Conservation (phyloP, 2,329 filamentous ascomycete genomes). For the Aspergillus flavus region DNA sequence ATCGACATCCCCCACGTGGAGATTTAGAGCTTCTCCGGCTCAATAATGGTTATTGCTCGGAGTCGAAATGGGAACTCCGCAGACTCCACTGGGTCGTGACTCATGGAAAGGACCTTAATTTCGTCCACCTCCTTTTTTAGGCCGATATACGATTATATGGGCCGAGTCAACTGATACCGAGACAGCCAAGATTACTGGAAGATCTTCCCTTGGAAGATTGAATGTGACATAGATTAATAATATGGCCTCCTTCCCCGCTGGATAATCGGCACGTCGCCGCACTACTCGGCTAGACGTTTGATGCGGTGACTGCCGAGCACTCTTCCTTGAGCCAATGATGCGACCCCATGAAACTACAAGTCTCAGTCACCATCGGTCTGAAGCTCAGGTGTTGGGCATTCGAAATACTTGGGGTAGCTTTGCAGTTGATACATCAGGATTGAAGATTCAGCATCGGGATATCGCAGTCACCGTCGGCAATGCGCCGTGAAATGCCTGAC, state of each 20-base stretch:
- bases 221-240: constrained; percentile 1
- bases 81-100: background rate
- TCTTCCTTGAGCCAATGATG: background rate
- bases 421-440: background rate
- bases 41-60: background rate
- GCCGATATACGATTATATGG: background rate
- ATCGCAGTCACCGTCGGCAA: background rate
- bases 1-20: background rate
- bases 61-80: background rate
- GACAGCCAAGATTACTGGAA: background rate
- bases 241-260: constrained; percentile 17
- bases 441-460: background rate
- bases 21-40: background rate
- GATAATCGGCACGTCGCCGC: constrained; percentile 29
- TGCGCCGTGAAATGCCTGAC: background rate
- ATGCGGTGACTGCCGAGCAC: background rate
- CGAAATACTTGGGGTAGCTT: background rate
- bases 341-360: background rate
- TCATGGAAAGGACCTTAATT: background rate
- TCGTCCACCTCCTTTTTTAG: background rate
- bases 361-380: background rate
- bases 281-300: background rate
- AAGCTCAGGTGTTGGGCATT: background rate
- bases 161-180: background rate
- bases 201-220: background rate